These are phyloP conservation scores for Ceratobasidium sp. DNA, from an alignment of 1,284 basidiomycete species.

Conservation along the genomic window DNA sequence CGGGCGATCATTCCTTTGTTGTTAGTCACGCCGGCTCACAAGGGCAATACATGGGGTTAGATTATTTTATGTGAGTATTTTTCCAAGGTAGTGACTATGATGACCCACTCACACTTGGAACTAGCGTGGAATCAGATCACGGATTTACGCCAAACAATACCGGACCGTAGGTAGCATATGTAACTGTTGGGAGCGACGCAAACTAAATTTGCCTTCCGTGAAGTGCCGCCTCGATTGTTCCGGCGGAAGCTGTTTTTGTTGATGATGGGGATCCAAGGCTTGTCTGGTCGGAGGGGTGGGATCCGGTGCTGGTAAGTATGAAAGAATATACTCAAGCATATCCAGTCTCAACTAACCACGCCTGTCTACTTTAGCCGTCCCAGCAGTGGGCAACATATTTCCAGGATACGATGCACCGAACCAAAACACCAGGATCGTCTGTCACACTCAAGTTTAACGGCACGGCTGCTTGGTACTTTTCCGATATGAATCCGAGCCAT, in stretches of 20 bases:
- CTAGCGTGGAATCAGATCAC: slow-evolving; percentile 17
- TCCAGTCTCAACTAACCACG: no score
- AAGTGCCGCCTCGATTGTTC: slow-evolving; percentile 18
- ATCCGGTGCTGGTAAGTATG: slow-evolving; percentile 10
- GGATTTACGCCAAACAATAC: slow-evolving; percentile 12
- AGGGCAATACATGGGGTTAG: slow-evolving; percentile 17
- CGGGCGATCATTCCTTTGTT: slow-evolving; percentile 15
- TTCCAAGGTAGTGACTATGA: neutral
- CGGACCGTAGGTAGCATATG: slow-evolving; percentile 3
- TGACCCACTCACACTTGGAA: neutral
- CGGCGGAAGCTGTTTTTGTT: slow-evolving; percentile 8
- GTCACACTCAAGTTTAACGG: slow-evolving; percentile 27
- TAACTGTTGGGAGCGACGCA: neutral
- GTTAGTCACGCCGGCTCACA: slow-evolving; percentile 13
- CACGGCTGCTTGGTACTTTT: slow-evolving; percentile 24
- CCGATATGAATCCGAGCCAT: slow-evolving; percentile 7
- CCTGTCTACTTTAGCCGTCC: neutral
- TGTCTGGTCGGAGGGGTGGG: slow-evolving; percentile 11
- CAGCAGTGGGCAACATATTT: slow-evolving; percentile 12
- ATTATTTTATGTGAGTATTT: slow-evolving; percentile 18
- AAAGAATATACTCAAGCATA: neutral
- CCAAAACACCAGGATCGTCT: neutral
- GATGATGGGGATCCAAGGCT: slow-evolving; percentile 9
- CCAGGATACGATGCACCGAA: slow-evolving; percentile 15
- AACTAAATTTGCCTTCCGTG: neutral